Percentiles rank a stretch among this genome's conserved stretches.
phyloP scores from a whole-genome alignment of 2,329 filamentous ascomycete species.

The Venturia carpophila region DNA sequence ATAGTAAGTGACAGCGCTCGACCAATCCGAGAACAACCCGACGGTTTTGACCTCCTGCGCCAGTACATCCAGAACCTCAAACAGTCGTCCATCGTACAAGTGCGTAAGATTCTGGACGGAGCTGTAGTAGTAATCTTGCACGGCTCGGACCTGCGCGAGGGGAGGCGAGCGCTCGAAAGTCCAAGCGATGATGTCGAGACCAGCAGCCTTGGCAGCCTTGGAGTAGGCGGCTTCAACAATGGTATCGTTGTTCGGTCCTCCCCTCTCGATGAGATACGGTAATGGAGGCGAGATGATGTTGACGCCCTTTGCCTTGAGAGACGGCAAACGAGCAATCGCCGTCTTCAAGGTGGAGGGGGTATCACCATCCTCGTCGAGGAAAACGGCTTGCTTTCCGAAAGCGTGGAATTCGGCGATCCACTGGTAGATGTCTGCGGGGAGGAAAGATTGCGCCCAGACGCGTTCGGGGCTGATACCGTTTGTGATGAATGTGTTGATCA shows the following conservation, averaged over 20 bases:
- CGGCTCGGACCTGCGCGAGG: conserved; percentile 40
- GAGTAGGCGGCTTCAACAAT: conserved; percentile 60
- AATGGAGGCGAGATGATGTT: conserved; percentile 57
- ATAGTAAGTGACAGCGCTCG: conserved; percentile 60
- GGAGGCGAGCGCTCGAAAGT: conserved; percentile 59
- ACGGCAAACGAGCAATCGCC: conserved; percentile 51
- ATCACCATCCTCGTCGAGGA: conserved; percentile 54
- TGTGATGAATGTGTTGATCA: conserved; percentile 40
- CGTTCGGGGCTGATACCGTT: conserved; percentile 33
- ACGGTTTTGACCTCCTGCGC: conserved; percentile 52
- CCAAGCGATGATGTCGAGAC: conserved; percentile 61
- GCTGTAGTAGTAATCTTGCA: conserved; percentile 32
- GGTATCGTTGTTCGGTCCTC: conserved; percentile 38
- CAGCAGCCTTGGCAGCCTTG: conserved; percentile 49
- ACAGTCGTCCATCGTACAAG: conserved; percentile 59
- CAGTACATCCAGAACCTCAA: conserved; percentile 57
- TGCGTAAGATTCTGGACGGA: conserved; percentile 43
- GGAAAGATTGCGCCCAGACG: conserved; percentile 55
- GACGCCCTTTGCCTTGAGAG: conserved; percentile 51
- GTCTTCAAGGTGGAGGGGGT: conserved; percentile 42
- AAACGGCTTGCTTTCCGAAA: conserved; percentile 55
- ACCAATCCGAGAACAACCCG: conserved; percentile 63
- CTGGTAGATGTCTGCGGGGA: conserved; percentile 56
- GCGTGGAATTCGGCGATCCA: conserved; percentile 56
- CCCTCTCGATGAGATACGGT: conserved; percentile 50